Evolutionary conservation across 2,329 filamentous ascomycete genomes (phyloP), one percentile per base, ranked within the genome.

Genomic region (Fusarium nodosum): DNA sequence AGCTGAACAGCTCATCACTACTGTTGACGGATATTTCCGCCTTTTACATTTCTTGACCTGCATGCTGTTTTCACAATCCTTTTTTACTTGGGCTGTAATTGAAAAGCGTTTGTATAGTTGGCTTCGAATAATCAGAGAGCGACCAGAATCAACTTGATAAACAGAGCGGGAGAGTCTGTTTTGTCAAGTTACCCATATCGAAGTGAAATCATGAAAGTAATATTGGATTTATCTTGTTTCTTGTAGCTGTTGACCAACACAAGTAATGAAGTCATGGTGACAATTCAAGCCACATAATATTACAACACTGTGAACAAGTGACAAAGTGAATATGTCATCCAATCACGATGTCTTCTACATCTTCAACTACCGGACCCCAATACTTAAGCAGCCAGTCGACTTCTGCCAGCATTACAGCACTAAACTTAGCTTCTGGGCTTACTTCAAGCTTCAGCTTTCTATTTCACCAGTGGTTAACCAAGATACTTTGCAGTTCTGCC

Each of bases 181-280:
- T n/a, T n/a, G n/a, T n/a, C n/a, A n/a, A n/a, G n/a, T n/a, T n/a
- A n/a, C n/a, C n/a, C n/a, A n/a, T n/a, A n/a, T n/a, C n/a, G n/a
- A n/a, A n/a, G n/a, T n/a, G n/a, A n/a, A n/a, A n/a, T n/a, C n/a
- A n/a, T n/a, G n/a, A n/a, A n/a, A n/a, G n/a, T n/a, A n/a, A n/a
- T n/a, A n/a, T n/a, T n/a, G n/a, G n/a, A n/a, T n/a, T n/a, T 11
- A 9, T n/a, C 8, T n/a, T 36, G 9, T 18, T 39, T 39, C 36
- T 22, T 22, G 15, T 18, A 57, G 10, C 33, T 10, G 24, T 64
- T 38, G 12, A 13, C 39, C 22, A 31, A 47, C 15, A 6, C 1
- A 48, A 20, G 18, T n/a, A 12, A 59, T 52, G 42, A 28, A 39
- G 53, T 60, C 47, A 60, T 38, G 7, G 41, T 60, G 34, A 65